A percentile compares a stretch with the other conserved stretches of the same genome.
Conservation (phyloP, 2,329 filamentous ascomycete genomes). For the Diplodia seriata region DNA sequence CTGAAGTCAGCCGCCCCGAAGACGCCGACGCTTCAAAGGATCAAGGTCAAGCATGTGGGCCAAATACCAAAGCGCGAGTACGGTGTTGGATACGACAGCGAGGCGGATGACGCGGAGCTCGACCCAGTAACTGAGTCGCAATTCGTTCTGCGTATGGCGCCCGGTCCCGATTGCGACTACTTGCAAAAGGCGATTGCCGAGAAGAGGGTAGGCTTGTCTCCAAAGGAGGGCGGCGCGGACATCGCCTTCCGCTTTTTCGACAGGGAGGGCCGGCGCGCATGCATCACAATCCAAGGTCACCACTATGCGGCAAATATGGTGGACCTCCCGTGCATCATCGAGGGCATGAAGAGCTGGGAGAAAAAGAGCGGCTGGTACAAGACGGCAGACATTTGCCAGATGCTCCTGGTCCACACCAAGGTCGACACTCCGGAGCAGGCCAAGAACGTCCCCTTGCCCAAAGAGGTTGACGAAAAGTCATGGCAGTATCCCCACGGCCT, state of each 20-base stretch:
- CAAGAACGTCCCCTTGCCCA: slow-evolving; percentile 66
- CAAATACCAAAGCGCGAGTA: slow-evolving; percentile 71
- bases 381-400: slow-evolving; percentile 85
- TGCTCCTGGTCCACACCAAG: slow-evolving; percentile 78
- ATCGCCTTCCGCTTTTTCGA: slow-evolving; percentile 82
- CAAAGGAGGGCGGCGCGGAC: slow-evolving; percentile 73
- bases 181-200: slow-evolving; percentile 77
- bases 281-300: slow-evolving; percentile 72
- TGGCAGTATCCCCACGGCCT: slow-evolving; percentile 84
- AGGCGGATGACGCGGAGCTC: slow-evolving; percentile 85
- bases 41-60: slow-evolving; percentile 57
- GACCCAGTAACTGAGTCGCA: slow-evolving; percentile 91
- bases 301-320: slow-evolving; percentile 80
- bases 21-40: slow-evolving; percentile 20
- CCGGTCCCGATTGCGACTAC: slow-evolving; percentile 85
- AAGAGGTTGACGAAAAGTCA: slow-evolving; percentile 70
- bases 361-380: slow-evolving; percentile 83
- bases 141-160: slow-evolving; percentile 86
- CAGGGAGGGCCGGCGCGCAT: slow-evolving; percentile 72
- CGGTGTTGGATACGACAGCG: slow-evolving; percentile 95
- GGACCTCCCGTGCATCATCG: slow-evolving; percentile 84
- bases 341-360: slow-evolving; percentile 94
- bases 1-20: slow-evolving; percentile 58
- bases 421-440: slow-evolving; percentile 64
- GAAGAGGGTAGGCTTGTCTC: slow-evolving; percentile 73